Conservation (phyloP, 345 rosid species). For the Acer campestre region DNA sequence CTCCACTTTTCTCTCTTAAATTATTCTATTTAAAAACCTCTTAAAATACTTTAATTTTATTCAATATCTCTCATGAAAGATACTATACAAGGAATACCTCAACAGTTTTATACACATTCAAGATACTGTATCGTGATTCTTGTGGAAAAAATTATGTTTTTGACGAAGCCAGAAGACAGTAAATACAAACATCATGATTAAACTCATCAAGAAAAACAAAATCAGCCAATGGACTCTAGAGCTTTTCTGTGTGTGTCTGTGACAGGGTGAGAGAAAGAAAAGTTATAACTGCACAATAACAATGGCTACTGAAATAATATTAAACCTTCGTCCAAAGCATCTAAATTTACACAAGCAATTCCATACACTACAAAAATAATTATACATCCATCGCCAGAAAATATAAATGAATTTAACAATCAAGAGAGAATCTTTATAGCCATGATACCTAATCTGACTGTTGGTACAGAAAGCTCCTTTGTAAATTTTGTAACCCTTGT, state of each 20-base stretch:
- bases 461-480: conserved; percentile 72
- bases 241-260: background rate
- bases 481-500: conserved; percentile 89
- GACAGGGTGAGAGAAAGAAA: background rate
- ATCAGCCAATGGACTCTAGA: background rate
- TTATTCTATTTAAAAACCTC: too few species aligned
- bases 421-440: background rate
- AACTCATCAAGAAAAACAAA: too few species aligned
- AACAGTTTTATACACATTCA: background rate
- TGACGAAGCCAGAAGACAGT: background rate
- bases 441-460: conserved; percentile 72
- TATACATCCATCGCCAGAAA: background rate
- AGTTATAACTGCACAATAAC: background rate
- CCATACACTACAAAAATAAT: background rate
- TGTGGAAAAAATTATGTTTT: background rate
- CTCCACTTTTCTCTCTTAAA: too few species aligned
- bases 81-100: background rate
- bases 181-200: conserved; percentile 1
- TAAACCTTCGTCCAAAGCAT: background rate
- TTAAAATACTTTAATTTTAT: too few species aligned
- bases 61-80: background rate
- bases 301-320: background rate
- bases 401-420: conserved; percentile 2
- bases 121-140: background rate
- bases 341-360: background rate